Base-by-base conservation (phyloP, 108 stramenopile species). In the Bacterosira constricta region DNA sequence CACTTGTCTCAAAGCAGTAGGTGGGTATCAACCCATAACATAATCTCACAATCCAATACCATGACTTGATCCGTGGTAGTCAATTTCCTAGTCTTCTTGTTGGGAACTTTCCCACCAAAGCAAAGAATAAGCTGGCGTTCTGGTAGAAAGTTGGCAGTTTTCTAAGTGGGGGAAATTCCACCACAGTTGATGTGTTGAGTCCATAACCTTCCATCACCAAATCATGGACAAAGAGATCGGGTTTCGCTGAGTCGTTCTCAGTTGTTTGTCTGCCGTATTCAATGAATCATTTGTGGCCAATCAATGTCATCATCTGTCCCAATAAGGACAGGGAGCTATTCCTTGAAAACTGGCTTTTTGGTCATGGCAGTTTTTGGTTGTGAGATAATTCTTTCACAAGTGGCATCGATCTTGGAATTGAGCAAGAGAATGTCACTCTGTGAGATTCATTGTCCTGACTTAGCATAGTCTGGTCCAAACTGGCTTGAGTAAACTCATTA, bases 41-140 rank as follows among this genome's bases (percentile, higher is more conserved):
- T 89, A 61, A 91, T 92, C 44, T 95, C 93, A 5, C 82, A 83
- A 71, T 92, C 93, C 20, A 95, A 73, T 2, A 90, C 89, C 85
- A 87, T 84, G 31, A 86, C 74, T 59, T 82, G 74, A 70, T 86
- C 83, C 0, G 81, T 80, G 10, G 82, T 77, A 5, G 49, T 73
- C 12, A 54, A 60, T 64, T 81, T 80, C 20, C 72, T 72, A 13
- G 82, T 83, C 63, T 75, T 82, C 11, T 73, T 75, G 41, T 83
- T 65, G 10, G 65, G 52, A n/a, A 83, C 63, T 61, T 92, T 90
- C 1, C 93, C 93, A 25, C 93, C 93, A 78, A 92, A 95, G 26
- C 84, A 85, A 31, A 95, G 67, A 4, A 95, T 63, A 1, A 90
- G 78, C 37, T 89, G 81, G 5, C 89, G 75, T 27, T 88, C 85